These are phyloP conservation scores for Bocquillonia castaneifolia DNA, from an alignment of 441 rosid species.

Conservation along the genomic window DNA sequence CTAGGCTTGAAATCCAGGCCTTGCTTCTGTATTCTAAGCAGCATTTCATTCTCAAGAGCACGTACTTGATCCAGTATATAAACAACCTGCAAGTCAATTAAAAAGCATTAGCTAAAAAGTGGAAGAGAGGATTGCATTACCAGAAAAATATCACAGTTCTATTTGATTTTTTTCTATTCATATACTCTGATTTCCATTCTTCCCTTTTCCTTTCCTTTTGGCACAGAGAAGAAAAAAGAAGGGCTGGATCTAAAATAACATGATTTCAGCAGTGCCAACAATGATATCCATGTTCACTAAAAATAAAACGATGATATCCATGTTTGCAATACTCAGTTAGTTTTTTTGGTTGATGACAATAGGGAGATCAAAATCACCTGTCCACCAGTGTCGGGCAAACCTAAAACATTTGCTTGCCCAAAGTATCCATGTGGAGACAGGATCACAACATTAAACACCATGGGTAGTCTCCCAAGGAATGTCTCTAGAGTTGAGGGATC, in stretches of 20 bases:
- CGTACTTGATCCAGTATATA: slow-evolving; percentile 97
- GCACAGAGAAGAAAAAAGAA: neutral
- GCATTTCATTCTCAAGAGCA: slow-evolving; percentile 90
- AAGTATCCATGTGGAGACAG: slow-evolving; percentile 96
- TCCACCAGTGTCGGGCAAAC: slow-evolving; percentile 99
- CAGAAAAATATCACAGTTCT: neutral
- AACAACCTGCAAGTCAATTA: slow-evolving; percentile 54
- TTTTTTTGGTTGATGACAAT: neutral
- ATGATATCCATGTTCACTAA: neutral
- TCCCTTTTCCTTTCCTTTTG: neutral
- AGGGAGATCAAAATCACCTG: slow-evolving; percentile 47
- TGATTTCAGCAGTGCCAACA: too few species aligned
- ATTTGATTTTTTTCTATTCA: neutral
- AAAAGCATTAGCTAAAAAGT: neutral
- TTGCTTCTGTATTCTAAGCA: slow-evolving; percentile 70
- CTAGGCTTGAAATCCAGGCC: slow-evolving; percentile 83
- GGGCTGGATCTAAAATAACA: neutral
- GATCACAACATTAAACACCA: slow-evolving; percentile 92
- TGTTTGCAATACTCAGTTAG: neutral
- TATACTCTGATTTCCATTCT: neutral
- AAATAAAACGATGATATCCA: neutral
- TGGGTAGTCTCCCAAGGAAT: slow-evolving; percentile 88
- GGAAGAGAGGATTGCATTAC: neutral
- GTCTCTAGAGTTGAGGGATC: slow-evolving; percentile 86
- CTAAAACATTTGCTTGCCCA: slow-evolving; percentile 97